These are phyloP conservation scores for Leucocoprinus leucothites DNA, from an alignment of 768 basidiomycete genomes.

Conservation along the genomic window DNA sequence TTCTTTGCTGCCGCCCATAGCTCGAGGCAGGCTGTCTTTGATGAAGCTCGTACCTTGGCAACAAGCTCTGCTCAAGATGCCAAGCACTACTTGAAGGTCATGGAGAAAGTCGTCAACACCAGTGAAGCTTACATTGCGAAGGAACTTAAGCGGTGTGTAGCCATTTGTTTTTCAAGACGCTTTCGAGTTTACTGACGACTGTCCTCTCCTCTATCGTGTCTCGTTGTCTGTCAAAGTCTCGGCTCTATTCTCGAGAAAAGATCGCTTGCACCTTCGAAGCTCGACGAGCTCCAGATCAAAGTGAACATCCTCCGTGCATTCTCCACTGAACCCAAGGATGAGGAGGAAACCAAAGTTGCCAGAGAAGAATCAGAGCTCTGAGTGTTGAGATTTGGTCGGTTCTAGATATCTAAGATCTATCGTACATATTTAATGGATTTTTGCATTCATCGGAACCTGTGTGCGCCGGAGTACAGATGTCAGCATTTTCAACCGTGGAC, in stretches of 20 bases:
- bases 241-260: slow-evolving; percentile 75
- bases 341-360: slow-evolving; percentile 31
- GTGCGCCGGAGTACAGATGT: not conserved
- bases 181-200: not conserved
- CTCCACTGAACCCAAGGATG: slow-evolving; percentile 34
- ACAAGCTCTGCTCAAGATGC: slow-evolving; percentile 48
- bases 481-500: not conserved
- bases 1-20: slow-evolving; percentile 64
- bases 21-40: slow-evolving; percentile 57
- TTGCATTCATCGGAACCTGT: not conserved
- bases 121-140: slow-evolving; percentile 78
- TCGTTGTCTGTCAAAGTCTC: slow-evolving; percentile 42
- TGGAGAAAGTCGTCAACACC: slow-evolving; percentile 79
- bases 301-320: slow-evolving; percentile 80
- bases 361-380: slow-evolving; percentile 44
- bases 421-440: slow-evolving; percentile 5
- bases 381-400: slow-evolving; percentile 6
- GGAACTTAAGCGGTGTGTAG: slow-evolving; percentile 73
- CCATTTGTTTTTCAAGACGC: slow-evolving; percentile 9
- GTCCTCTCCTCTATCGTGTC: not conserved
- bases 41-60: slow-evolving; percentile 59
- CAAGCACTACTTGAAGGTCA: slow-evolving; percentile 83
- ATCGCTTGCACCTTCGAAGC: slow-evolving; percentile 69
- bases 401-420: slow-evolving; percentile 1
- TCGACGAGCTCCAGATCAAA: slow-evolving; percentile 94